These are phyloP conservation scores for Nakaseomyces delphensis DNA, from an alignment of 1,139 yeast genomes.

Conservation along the genomic window DNA sequence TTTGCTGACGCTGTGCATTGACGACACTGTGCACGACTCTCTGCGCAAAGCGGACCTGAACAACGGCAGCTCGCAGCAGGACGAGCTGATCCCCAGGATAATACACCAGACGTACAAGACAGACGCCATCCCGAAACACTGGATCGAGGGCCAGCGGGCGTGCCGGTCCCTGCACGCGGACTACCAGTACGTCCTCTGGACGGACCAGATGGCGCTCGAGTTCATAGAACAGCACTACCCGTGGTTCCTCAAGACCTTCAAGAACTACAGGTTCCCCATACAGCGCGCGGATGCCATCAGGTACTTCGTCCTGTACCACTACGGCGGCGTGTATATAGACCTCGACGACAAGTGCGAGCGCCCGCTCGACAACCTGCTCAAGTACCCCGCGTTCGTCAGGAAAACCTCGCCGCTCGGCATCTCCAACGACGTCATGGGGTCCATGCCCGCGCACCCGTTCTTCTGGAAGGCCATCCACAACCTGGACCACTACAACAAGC, in stretches of 20 bases:
- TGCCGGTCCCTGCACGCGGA: slow-evolving; percentile 78
- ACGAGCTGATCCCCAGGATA: slow-evolving; percentile 60
- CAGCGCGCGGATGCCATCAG: slow-evolving; percentile 91
- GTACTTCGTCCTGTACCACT: slow-evolving; percentile 72
- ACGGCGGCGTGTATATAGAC: slow-evolving; percentile 87
- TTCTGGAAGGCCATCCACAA: slow-evolving; percentile 61
- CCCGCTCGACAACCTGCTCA: slow-evolving; percentile 66
- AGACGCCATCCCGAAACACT: slow-evolving; percentile 62
- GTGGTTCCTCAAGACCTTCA: slow-evolving; percentile 80
- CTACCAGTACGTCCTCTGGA: slow-evolving; percentile 83
- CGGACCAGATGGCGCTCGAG: slow-evolving; percentile 73
- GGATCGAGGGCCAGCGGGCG: slow-evolving; percentile 70
- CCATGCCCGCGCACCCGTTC: slow-evolving; percentile 81
- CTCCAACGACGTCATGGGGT: slow-evolving; percentile 88
- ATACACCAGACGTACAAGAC: slow-evolving; percentile 91
- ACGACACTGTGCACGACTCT: slow-evolving; percentile 60
- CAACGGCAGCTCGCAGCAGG: slow-evolving; percentile 32
- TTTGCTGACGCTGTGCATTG: slow-evolving; percentile 64
- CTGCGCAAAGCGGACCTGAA: slow-evolving; percentile 49
- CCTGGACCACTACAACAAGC: slow-evolving; percentile 52
- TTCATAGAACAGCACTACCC: slow-evolving; percentile 72
- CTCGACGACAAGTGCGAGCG: slow-evolving; percentile 82
- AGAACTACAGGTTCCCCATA: slow-evolving; percentile 68
- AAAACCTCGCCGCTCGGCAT: slow-evolving; percentile 87
- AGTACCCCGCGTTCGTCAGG: slow-evolving; percentile 78